Evolutionary conservation across 2,329 filamentous ascomycete genomes (phyloP), one percentile per base, ranked within the genome.

Genomic region (Alternaria sp.): DNA sequence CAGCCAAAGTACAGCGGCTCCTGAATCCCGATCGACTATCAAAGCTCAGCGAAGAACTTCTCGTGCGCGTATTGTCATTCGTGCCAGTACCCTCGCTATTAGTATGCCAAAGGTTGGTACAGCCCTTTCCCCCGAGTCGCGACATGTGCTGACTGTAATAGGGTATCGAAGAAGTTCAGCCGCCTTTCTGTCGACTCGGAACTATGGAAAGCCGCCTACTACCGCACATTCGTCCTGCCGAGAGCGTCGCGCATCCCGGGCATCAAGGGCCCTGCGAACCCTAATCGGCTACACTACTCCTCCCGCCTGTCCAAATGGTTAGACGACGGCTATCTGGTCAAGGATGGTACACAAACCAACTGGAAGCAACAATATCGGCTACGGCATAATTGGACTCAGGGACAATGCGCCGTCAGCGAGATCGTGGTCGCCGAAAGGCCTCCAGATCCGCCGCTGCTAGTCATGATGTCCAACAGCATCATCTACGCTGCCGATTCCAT

Each of bases 331-430:
- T 82, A 85, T 60, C 73, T 86, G 7, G 83, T 90, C 22, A 80
- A 79, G 56, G 79, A 80, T 59, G 83, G 82, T 12, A 77, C 74
- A 6, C 72, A 80, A 20, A 89, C 86, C 47, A 87, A 95, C 73
- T 97, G 94, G 94, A 96, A 96, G 81, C 86, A 87, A 62, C 91
- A 95, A 71, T 98, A 96, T 79, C 92, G 90, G 71, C 83, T 97
- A 51, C 86, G 92, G 46, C 91, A 97, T 75, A 98, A 98, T 79
- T 98, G 95, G 95, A 87, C 91, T 1, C 87, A 85, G 63, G 95
- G 94, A 0, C 89, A 87, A 67, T 96, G 93, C 71, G 90, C 87
- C 38, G 88, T 97, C 12, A 89, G 91, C 36, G 91, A 96, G 77
- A 86, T 97, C 30, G 84, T 88, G 44, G 85, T 93, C 24, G 81